A percentile compares a stretch with the other conserved stretches of the same genome.
These are phyloP conservation scores for Sporisorium reilianum DNA, from an alignment of 1,284 basidiomycete species.

Conservation along the genomic window DNA sequence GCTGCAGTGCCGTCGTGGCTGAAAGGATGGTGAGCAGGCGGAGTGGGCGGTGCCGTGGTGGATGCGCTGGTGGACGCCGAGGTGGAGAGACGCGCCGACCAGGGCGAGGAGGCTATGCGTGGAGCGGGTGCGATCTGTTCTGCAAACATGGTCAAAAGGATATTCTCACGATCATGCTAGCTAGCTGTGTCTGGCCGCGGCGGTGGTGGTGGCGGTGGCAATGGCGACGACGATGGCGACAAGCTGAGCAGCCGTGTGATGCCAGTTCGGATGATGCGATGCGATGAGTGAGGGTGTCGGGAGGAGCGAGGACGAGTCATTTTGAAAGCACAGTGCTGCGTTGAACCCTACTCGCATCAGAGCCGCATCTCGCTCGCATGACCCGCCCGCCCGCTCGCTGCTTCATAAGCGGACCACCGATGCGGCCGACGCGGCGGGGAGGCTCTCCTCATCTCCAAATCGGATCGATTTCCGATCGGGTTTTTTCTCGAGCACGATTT, in stretches of 20 bases:
- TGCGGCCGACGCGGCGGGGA: too few relatives aligned
- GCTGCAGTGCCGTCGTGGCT: neutral
- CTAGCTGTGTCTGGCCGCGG: conserved; percentile 7
- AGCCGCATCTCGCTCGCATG: conserved; percentile 6
- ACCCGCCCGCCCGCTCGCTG: neutral
- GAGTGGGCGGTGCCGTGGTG: conserved; percentile 40
- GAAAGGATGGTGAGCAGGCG: conserved; percentile 11
- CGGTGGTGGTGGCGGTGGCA: neutral
- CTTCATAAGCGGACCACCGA: conserved; percentile 4
- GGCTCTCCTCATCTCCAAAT: too few relatives aligned
- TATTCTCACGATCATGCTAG: conserved; percentile 42
- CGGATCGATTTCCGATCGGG: neutral
- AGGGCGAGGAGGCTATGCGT: conserved; percentile 37
- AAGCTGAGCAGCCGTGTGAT: neutral
- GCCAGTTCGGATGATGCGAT: conserved; percentile 1
- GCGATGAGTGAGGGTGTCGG: neutral
- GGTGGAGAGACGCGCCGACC: conserved; percentile 45
- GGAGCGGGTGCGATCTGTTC: conserved; percentile 35
- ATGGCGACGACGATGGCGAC: neutral
- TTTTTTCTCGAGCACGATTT: too few relatives aligned
- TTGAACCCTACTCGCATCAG: conserved; percentile 15
- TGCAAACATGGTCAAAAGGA: conserved; percentile 30
- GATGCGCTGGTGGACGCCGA: conserved; percentile 42
- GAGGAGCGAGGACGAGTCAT: conserved; percentile 4
- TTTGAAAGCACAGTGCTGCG: neutral